Base-by-base conservation (phyloP, 306 rosid species). In the cucumber (Cucumis sativus) region DNA sequence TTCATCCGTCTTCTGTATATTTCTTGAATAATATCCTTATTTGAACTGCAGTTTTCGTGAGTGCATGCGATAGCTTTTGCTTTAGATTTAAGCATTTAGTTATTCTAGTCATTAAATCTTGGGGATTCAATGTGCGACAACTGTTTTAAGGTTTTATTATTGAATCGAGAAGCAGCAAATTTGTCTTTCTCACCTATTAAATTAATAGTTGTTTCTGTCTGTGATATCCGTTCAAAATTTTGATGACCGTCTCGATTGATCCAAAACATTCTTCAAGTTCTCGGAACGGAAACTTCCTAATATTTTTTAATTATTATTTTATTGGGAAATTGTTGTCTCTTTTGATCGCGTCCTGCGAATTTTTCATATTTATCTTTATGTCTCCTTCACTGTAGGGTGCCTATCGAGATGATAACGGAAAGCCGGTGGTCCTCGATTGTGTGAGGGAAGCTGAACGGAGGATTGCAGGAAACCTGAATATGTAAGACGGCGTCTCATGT, bases 381-480 rank as follows among this genome's bases (percentile, higher is more conserved):
- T 61, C 74, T 39, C 30, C 33, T 49, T 18, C 16, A 45, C 33
- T 7, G 20, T 25, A 95, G 98, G 98, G 98, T 68, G 98, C 98
- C 2, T 95, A 95, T 84, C 98, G 96, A 6, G 92, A 95, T 67
- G 98, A 95, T 77, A 86, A 87, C 4, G 98, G 98, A 81, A 92
- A 86, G 74, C 97, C 98, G 0, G 97, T 95, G 83, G 98, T 95
- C 79, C 89, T 95, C 23, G 88, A 88, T 35, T 90, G 96, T 75
- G 98, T 95, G 71, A 85, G 97, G 80, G 96, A 92, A 87, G 96
- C 97, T n/a, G 98, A 95, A 88, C 86, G 88, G 79, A 89, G 90
- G 77, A 83, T 95, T 62, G 95, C 96, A 7, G 98, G 96, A 80
- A 88, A 52, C 56, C 80, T 82, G 79, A 89, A 83, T 83, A 95